Percentiles rank a stretch among this genome's conserved stretches.
These are phyloP conservation scores for Salix udensis DNA, from an alignment of 345 rosid species.

Conservation along the genomic window DNA sequence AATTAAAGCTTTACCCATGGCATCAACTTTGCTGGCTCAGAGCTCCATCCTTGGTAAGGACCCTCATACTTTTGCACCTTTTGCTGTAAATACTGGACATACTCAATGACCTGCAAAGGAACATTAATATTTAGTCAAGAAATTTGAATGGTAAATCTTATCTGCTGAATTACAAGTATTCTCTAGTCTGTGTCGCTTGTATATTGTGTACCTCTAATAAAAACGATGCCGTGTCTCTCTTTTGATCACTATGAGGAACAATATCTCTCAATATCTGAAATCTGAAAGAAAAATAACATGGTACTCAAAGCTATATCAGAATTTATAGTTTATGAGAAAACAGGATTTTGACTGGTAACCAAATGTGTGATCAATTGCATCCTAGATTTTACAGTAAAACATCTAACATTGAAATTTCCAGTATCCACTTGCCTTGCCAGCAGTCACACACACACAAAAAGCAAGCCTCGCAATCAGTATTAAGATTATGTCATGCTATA, in stretches of 20 bases:
- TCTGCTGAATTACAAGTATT: not conserved
- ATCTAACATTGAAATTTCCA: not conserved
- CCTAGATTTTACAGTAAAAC: not conserved
- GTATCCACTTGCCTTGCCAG: not conserved
- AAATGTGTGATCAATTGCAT: slow-evolving; percentile 1
- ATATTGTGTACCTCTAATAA: slow-evolving; percentile 24
- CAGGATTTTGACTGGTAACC: not conserved
- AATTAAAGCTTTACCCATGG: slow-evolving; percentile 30
- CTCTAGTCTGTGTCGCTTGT: not conserved
- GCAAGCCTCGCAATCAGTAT: not conserved
- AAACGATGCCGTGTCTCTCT: slow-evolving; percentile 35
- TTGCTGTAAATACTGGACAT: slow-evolving; percentile 29
- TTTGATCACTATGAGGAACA: slow-evolving; percentile 33
- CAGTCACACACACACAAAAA: not conserved
- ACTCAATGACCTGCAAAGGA: slow-evolving; percentile 28
- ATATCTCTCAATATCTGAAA: slow-evolving; percentile 36
- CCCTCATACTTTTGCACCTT: slow-evolving; percentile 35
- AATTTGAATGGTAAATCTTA: not conserved
- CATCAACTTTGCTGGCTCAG: slow-evolving; percentile 30
- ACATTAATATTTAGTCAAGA: not conserved
- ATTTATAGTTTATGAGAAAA: not conserved
- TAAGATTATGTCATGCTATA: not conserved
- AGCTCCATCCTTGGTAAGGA: slow-evolving; percentile 23
- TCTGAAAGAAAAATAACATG: slow-evolving; percentile 15
- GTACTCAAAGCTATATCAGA: not conserved